Base-by-base conservation (phyloP, 2,329 filamentous ascomycete genomes). In the Colletotrichum coccodes region DNA sequence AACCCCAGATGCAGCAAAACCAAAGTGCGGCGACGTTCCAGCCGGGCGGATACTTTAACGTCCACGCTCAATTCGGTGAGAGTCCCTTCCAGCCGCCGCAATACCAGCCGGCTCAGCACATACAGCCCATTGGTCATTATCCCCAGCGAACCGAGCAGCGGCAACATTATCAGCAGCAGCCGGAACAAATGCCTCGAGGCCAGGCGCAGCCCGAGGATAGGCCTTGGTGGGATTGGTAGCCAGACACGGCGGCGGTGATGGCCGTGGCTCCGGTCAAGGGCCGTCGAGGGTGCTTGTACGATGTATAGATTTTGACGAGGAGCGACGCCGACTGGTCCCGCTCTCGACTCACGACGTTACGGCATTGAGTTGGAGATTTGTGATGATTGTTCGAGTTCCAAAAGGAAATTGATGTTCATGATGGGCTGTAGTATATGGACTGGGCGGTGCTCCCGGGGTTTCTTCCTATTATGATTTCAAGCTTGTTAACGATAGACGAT, bases 71-170 rank as follows among this genome's bases (percentile, higher is more conserved):
- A n/a, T 53, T 23, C 6, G 50, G 50, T 9, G 50, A 53, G 12
- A 53, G 36, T 18, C 50, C 50, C 6, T 59, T 59, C 42, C 56
- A 59, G 40, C 40, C 40, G 16, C 56, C 56, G 42, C 38, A 44
- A 18, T 21, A 54, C 6, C 52, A 54, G 21, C 34, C 16, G 21
- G 26, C 21, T 5, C 52, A 32, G 23, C 30, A 57, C 36, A 40
- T 12, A 23, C 6, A 14, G 7, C 21, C 16, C 6, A 9, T 38
- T 18, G 11, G 14, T 11, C 47, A 32, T 16, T 28, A 26, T 30
- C 26, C 34, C 14, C 36, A 28, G 36, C 52, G n/a, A 8, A n/a
- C 12, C 12, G 38, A 34, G 34, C n/a, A 28, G 11, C 36, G 5
- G 23, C 54, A 46, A n/a, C 18, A 21, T n/a, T n/a, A 28, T 18